These are phyloP conservation scores for Fusarium sacchari DNA, from an alignment of 2,329 filamentous ascomycete species.

Conservation along the genomic window DNA sequence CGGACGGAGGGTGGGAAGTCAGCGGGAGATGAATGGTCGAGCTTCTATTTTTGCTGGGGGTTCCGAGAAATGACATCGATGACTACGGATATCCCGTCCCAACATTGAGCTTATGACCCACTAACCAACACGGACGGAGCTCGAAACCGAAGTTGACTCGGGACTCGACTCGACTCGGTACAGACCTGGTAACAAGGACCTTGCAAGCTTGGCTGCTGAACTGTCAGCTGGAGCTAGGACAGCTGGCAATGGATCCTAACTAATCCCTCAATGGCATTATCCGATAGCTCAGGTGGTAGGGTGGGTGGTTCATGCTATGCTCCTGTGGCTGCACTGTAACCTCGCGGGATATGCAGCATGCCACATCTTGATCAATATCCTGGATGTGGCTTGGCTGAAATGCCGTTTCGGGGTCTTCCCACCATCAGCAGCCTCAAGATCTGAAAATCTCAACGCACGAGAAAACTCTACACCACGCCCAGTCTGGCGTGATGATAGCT, in stretches of 20 bases:
- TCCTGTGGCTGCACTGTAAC: constrained; percentile 3
- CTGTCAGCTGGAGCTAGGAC: constrained; percentile 1
- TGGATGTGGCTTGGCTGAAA: constrained; percentile 8
- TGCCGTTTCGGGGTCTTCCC: background rate
- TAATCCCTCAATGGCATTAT: constrained; percentile 1
- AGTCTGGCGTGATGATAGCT: background rate
- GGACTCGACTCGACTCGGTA: background rate
- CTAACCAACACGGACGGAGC: background rate
- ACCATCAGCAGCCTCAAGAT: background rate
- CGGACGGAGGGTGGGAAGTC: background rate
- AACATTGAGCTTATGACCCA: constrained; percentile 37
- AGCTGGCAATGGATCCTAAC: background rate
- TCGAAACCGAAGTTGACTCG: background rate
- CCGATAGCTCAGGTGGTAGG: background rate
- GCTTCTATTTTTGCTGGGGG: constrained; percentile 26
- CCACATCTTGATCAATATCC: background rate
- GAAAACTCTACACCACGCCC: background rate
- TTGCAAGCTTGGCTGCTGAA: background rate
- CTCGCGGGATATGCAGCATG: background rate
- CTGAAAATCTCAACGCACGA: background rate
- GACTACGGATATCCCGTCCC: constrained; percentile 34
- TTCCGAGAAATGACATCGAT: constrained; percentile 38
- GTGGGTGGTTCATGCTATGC: background rate
- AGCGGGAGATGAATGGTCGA: constrained; percentile 27
- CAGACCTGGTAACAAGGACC: background rate